Evolutionary conservation across 2,329 filamentous ascomycete genomes (phyloP).

Genomic region (Fusarium nematophilum): DNA sequence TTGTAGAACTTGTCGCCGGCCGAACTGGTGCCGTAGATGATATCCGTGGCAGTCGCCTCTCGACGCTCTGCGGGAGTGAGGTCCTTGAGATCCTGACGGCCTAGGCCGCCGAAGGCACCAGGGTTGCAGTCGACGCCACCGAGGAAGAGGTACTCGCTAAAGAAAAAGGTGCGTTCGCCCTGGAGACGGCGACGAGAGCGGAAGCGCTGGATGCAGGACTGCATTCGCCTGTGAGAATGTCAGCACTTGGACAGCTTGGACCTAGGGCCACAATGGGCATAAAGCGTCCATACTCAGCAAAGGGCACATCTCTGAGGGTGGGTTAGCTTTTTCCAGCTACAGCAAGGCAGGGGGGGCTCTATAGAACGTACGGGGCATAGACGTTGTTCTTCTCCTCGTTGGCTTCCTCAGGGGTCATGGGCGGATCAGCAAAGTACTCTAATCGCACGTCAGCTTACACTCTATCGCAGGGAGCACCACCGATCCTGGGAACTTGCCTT

Average conservation of each 20-base stretch:
- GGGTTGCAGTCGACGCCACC: conserved; percentile 77
- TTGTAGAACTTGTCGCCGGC: conserved; percentile 61
- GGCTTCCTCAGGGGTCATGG: conserved; percentile 77
- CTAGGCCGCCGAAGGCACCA: conserved; percentile 70
- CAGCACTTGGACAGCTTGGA: conserved; percentile 17
- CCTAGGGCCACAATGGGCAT: neutral
- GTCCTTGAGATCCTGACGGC: conserved; percentile 62
- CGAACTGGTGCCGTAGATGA: conserved; percentile 61
- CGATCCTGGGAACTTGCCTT: conserved; percentile 58
- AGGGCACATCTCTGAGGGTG: conserved; percentile 58
- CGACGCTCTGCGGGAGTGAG: conserved; percentile 73
- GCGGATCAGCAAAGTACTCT: conserved; percentile 84
- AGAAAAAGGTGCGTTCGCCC: conserved; percentile 69
- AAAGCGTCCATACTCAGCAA: conserved; percentile 62
- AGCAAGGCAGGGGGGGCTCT: neutral
- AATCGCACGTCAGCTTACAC: conserved; percentile 17
- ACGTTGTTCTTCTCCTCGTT: conserved; percentile 71
- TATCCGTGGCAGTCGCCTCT: conserved; percentile 71
- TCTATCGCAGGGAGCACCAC: neutral
- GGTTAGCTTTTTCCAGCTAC: conserved; percentile 30
- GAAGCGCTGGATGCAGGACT: conserved; percentile 86
- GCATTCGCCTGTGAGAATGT: conserved; percentile 72
- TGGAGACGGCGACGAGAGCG: conserved; percentile 80
- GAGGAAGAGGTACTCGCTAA: conserved; percentile 83
- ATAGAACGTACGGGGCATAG: conserved; percentile 70